phyloP scores from a whole-genome alignment of 2,329 filamentous ascomycete species.

The Penicillium occitanis region DNA sequence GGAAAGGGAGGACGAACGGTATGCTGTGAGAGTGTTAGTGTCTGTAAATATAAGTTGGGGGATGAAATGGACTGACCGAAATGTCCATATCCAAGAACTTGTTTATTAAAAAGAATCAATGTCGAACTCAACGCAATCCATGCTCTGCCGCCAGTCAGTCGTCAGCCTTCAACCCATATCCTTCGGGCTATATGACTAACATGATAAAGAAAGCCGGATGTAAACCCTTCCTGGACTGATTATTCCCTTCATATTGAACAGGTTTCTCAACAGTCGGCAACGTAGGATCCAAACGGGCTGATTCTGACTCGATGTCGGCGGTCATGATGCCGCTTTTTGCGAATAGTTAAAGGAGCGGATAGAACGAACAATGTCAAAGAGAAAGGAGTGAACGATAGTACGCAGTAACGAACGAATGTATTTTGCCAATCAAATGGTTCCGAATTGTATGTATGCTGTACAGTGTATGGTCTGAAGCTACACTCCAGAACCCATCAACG shows the following conservation, averaged over 20 bases:
- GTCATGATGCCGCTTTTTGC: constrained; percentile 8
- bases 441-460: neutral
- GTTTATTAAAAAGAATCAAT: constrained; percentile 99
- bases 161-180: neutral
- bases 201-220: constrained; percentile 82
- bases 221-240: constrained; percentile 66
- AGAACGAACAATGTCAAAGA: neutral
- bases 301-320: constrained; percentile 9
- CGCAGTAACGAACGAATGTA: neutral
- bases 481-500: neutral
- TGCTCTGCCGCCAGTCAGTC: constrained; percentile 55
- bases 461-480: neutral
- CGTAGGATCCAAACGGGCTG: constrained; percentile 42
- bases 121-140: constrained; percentile 93
- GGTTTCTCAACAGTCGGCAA: constrained; percentile 76
- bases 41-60: neutral
- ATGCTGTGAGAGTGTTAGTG: constrained; percentile 11
- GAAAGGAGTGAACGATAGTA: neutral
- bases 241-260: constrained; percentile 43
- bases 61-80: constrained; percentile 63
- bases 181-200: constrained; percentile 35
- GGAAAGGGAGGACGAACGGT: constrained; percentile 5
- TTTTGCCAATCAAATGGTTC: neutral
- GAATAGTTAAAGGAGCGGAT: neutral
- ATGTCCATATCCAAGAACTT: constrained; percentile 80